These are phyloP conservation scores for Triticum timopheevii DNA, from an alignment of 176 grass and related monocot genomes.

Conservation along the genomic window DNA sequence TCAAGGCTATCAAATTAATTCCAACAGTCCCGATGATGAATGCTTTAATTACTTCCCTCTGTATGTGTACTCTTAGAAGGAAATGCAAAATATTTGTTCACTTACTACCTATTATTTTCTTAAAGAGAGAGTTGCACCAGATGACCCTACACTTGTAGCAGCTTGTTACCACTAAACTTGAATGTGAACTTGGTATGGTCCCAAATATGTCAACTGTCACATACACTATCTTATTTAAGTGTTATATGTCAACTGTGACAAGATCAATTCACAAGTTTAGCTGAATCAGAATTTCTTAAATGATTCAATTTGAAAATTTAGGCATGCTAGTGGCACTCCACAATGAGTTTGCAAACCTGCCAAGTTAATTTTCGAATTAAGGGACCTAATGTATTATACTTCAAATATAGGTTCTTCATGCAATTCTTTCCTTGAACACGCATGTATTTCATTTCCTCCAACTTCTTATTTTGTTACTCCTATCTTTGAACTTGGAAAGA, in stretches of 20 bases:
- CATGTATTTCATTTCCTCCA: not conserved
- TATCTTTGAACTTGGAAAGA: conserved; percentile 7
- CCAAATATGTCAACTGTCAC: not conserved
- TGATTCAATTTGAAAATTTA: conserved; percentile 2
- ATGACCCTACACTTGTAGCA: not conserved
- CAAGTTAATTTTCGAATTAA: conserved; percentile 7
- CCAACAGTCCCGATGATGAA: conserved; percentile 91
- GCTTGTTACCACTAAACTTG: not conserved
- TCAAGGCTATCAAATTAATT: conserved; percentile 68
- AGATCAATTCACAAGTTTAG: not conserved
- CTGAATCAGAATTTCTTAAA: not conserved
- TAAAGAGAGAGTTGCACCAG: conserved; percentile 24
- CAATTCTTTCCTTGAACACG: not conserved
- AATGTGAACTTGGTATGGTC: not conserved
- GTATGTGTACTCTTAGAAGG: conserved; percentile 44
- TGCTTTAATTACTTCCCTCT: conserved; percentile 88
- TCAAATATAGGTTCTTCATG: not conserved
- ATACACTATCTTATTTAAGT: not conserved
- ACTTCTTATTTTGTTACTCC: conserved; percentile 18
- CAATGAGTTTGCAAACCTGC: not conserved
- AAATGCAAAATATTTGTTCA: conserved; percentile 8
- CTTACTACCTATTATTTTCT: conserved; percentile 16
- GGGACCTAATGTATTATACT: not conserved
- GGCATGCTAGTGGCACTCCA: conserved; percentile 1
- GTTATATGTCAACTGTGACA: not conserved